Evolutionary conservation across 768 basidiomycete species (phyloP).

Genomic region (Xerocomellus intermedius): DNA sequence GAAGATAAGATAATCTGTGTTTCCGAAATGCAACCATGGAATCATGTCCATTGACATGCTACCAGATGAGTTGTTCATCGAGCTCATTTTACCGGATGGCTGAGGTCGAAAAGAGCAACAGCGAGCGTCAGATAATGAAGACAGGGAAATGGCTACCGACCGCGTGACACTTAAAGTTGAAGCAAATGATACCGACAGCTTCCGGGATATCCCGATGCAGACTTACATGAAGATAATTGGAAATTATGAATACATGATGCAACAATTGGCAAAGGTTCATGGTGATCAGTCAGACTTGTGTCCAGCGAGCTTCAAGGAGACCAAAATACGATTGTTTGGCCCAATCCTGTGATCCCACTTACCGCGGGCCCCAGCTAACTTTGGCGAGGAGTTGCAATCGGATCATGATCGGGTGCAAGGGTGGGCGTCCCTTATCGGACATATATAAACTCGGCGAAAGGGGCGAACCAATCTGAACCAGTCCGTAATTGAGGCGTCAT

Average conservation of each 20-base stretch:
- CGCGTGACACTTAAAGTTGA: too few relatives aligned
- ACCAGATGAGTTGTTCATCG: conserved; percentile 6
- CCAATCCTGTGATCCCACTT: background rate
- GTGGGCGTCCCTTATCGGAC: background rate
- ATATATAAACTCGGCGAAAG: too few relatives aligned
- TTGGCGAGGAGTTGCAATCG: background rate
- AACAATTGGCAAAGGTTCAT: too few relatives aligned
- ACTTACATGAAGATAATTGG: too few relatives aligned
- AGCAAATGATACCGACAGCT: too few relatives aligned
- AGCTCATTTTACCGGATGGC: too few relatives aligned
- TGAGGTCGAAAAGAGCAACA: background rate
- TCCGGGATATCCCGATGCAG: too few relatives aligned
- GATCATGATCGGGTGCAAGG: background rate
- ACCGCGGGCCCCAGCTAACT: background rate
- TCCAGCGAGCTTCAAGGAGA: background rate
- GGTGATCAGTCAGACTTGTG: too few relatives aligned
- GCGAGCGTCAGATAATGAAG: background rate
- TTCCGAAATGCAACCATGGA: conserved; percentile 68
- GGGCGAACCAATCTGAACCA: conserved; percentile 5
- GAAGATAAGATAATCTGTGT: conserved; percentile 67
- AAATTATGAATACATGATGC: too few relatives aligned
- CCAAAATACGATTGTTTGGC: too few relatives aligned
- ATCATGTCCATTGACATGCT: conserved; percentile 45
- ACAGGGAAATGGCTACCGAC: background rate
- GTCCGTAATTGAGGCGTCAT: background rate